Evolutionary conservation across 2,329 filamentous ascomycete species (phyloP).

Genomic region (Gliomastix tumulicola): DNA sequence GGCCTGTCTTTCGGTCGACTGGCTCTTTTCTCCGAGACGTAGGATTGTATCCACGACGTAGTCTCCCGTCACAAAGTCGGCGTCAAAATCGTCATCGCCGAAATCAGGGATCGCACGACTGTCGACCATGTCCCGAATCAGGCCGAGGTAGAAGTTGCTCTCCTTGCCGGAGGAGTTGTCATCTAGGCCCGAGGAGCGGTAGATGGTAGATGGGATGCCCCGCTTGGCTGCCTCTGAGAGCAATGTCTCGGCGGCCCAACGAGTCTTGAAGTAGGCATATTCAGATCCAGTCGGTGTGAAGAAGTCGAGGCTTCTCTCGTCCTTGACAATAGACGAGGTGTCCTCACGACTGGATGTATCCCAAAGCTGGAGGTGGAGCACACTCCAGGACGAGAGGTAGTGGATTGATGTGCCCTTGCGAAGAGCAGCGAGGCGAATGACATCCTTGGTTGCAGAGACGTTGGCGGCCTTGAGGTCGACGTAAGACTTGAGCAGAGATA

Average conservation of each 20-base stretch:
- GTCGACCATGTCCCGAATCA: background rate
- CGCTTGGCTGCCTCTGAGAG: slow-evolving; percentile 13
- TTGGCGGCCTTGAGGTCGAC: slow-evolving; percentile 11
- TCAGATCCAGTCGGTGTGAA: slow-evolving; percentile 12
- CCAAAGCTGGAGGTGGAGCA: slow-evolving; percentile 16
- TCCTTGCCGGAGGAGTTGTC: background rate
- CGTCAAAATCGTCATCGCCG: background rate
- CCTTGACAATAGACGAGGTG: background rate
- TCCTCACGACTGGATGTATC: slow-evolving; percentile 8
- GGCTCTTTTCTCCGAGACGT: background rate
- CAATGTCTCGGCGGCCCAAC: slow-evolving; percentile 16
- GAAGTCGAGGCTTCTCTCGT: background rate
- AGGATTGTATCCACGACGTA: background rate
- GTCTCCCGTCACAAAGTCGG: background rate
- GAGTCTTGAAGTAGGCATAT: slow-evolving; percentile 17
- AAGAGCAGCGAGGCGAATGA: slow-evolving; percentile 12
- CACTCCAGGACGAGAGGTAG: slow-evolving; percentile 15
- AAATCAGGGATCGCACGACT: background rate
- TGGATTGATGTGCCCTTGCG: slow-evolving; percentile 12
- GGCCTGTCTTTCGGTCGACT: background rate
- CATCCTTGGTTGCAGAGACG: slow-evolving; percentile 12
- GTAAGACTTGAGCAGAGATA: slow-evolving; percentile 16
- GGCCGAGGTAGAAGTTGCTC: background rate
- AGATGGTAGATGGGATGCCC: slow-evolving; percentile 14
- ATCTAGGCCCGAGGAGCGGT: background rate